Evolutionary conservation across 2,329 filamentous ascomycete species (phyloP).

Genomic region (Cordyceps pruinosa): DNA sequence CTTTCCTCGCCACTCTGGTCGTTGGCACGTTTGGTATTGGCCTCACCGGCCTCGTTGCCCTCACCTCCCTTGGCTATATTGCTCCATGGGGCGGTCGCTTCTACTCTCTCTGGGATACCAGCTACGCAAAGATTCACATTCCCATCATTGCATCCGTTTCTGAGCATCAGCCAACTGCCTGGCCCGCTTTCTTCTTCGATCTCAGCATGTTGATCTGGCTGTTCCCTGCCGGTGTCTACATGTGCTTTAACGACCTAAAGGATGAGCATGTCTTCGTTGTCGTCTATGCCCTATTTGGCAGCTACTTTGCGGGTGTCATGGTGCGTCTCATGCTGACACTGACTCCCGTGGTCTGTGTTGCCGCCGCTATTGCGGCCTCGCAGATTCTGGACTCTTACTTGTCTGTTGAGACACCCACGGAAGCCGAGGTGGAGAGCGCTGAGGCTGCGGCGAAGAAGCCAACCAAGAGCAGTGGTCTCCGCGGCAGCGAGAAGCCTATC

Average conservation of each 20-base stretch:
- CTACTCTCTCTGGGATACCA: slow-evolving; percentile 98
- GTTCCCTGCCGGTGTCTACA: slow-evolving; percentile 95
- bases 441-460: slow-evolving; percentile 52
- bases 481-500: slow-evolving; percentile 63
- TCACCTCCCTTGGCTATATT: slow-evolving; percentile 85
- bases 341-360: slow-evolving; percentile 92
- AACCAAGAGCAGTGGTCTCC: slow-evolving; percentile 49
- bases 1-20: slow-evolving; percentile 71
- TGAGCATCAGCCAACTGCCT: slow-evolving; percentile 96
- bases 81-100: slow-evolving; percentile 97
- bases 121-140: slow-evolving; percentile 96
- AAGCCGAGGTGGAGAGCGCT: slow-evolving; percentile 40
- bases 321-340: slow-evolving; percentile 97
- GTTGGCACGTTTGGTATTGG: slow-evolving; percentile 67
- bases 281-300: slow-evolving; percentile 92
- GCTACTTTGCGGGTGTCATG: slow-evolving; percentile 99
- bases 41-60: slow-evolving; percentile 68
- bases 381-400: slow-evolving; percentile 85
- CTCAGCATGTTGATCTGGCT: slow-evolving; percentile 98
- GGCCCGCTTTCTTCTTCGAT: slow-evolving; percentile 99
- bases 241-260: slow-evolving; percentile 88
- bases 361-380: slow-evolving; percentile 82
- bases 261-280: slow-evolving; percentile 98
- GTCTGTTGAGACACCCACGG: slow-evolving; percentile 54
- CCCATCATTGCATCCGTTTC: slow-evolving; percentile 99